Base-by-base conservation (phyloP, 257 asterid genomes). In the Fraxinus pennsylvanica region DNA sequence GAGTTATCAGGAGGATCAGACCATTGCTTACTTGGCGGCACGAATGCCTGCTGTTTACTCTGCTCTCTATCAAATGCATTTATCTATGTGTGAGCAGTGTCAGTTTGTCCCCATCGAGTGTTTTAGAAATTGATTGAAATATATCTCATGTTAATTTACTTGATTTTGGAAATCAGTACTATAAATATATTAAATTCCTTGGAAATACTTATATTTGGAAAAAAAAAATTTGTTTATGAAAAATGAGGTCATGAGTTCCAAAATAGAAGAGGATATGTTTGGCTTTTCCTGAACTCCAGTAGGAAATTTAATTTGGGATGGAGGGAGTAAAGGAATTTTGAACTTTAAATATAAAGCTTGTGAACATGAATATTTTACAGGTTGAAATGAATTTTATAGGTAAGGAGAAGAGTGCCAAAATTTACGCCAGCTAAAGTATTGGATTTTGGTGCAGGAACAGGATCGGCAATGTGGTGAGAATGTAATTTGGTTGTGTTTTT, bases 391-490 rank as follows among this genome's bases (percentile, higher is more conserved):
- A 71, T 79, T 74, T 80, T 61, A 39, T 63, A 95, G 99, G 96
- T 93, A 70, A 87, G 83, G 41, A 88, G 93, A 88, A 90, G 99
- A 82, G 83, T 91, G 73, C 98, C 98, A 32, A 94, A 83, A 57
- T 91, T 91, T 81, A 77, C 84, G 72, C 99, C 99, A 17, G 85
- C 93, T 74, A 91, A 86, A 83, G 96, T 95, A 54, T 94, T 95
- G 72, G 99, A 95, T 86, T 95, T 95, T 84, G 99, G 99, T 80
- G 96, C 98, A 4, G 99, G 99, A 83, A 89, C 99, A 84, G 93
- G 99, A 81, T 90, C 99, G 41, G 99, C 98, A 35, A 83, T 95
- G 77, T 95, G 99, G 99, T 95, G 84, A 85, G 99, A 73, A 61
- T 82, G 77, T 70, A 19, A 71, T 76, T 30, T 67, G 35, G 45